phyloP scores from a whole-genome alignment of 768 basidiomycete species.

The Mycena vitilis region DNA sequence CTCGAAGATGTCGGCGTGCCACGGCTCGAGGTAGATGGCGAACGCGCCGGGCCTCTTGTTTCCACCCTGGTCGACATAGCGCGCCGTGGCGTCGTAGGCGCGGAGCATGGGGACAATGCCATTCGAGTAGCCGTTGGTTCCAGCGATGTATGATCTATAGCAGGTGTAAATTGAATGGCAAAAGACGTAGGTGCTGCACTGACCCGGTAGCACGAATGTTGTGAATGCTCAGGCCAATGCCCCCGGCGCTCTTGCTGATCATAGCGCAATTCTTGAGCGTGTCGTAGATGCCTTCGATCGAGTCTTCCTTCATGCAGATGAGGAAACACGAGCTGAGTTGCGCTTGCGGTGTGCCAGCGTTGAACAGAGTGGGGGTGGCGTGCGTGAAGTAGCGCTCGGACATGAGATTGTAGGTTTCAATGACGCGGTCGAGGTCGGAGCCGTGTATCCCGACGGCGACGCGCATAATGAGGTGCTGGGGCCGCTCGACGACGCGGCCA shows the following conservation, averaged over 20 bases:
- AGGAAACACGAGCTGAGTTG: conserved; percentile 98
- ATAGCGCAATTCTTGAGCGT: conserved; percentile 98
- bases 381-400: conserved; percentile 99
- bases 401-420: conserved; percentile 97
- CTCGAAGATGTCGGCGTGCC: conserved; percentile 98
- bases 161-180: conserved; percentile 1
- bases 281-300: conserved; percentile 99
- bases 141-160: conserved; percentile 94
- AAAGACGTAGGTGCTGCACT: conserved; percentile 38
- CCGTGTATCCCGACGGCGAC: conserved; percentile 99
- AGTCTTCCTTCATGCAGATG: conserved; percentile 98
- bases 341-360: conserved; percentile 95
- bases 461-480: conserved; percentile 99
- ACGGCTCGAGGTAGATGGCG: conserved; percentile 98
- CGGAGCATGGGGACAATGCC: conserved; percentile 99
- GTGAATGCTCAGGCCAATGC: conserved; percentile 96
- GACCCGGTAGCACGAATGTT: conserved; percentile 96
- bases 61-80: conserved; percentile 98
- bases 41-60: conserved; percentile 99
- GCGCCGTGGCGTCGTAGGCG: conserved; percentile 96
- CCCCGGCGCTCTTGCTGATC: conserved; percentile 99
- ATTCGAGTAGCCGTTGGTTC: conserved; percentile 98
- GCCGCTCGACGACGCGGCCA: conserved; percentile 95
- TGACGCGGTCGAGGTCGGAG: conserved; percentile 83
- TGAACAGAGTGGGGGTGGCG: conserved; percentile 97